Base-by-base conservation (phyloP, 2,329 filamentous ascomycete genomes). In the Aspergillus tamarii region DNA sequence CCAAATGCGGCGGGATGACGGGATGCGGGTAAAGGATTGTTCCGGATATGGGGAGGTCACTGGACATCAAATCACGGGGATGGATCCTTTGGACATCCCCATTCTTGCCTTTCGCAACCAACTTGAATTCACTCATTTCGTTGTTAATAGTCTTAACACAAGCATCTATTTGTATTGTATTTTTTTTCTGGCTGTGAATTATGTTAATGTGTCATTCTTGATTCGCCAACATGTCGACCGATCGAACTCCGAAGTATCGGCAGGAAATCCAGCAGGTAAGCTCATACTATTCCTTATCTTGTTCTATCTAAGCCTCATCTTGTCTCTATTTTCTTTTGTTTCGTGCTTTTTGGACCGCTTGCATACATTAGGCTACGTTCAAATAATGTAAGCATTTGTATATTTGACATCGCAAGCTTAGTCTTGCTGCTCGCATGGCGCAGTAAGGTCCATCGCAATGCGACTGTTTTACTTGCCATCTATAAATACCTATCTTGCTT, bases 261-360 rank as follows among this genome's bases (percentile, higher is more conserved):
- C 93, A 96, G 83, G 95, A 99, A 85, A 99, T 99, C 82, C 95
- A 97, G 81, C 94, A 96, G 91, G 92, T 94, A 77, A 82, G 89
- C 80, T 32, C 60, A 32, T 56, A n/a, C 36, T 43, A 30, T n/a
- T 50, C 32, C 26, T 45, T 57, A 12, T 55, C 9, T 46, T 52
- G 19, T 26, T 19, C 16, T 50, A 34, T n/a, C 16, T 52, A 19
- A n/a, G 21, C 48, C 48, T 52, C 48, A 30, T 4, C 10, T 34
- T 52, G 48, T 12, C 28, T 12, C 8, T n/a, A 3, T 41, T 48
- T 52, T 32, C 16, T 52, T n/a, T 32, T n/a, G 16, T n/a, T 32
- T n/a, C 11, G 4, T 52, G 8, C 16, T n/a, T n/a, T 36, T 52
- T 52, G 19, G 7, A 32, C 48, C n/a, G n/a, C 48, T 52, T 32